Conservation (phyloP, 306 rosid species). For the Pyrus betulifolia region DNA sequence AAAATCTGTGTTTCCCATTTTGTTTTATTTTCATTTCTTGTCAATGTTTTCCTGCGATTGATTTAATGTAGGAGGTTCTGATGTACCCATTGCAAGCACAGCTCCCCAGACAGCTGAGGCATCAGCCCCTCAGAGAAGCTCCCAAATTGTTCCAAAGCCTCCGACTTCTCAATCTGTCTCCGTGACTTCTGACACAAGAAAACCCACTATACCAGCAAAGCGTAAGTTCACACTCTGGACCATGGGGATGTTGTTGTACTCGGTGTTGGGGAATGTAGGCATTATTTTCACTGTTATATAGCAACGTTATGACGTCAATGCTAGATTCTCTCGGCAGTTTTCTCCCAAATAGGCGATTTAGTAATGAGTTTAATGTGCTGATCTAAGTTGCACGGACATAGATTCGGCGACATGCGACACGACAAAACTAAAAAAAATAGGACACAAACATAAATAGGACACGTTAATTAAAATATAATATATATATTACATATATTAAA, state of each 20-base stretch:
- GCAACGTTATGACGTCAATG: background rate
- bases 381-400: too few species aligned
- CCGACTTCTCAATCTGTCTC: constrained; percentile 59
- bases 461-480: too few species aligned
- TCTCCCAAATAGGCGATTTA: too few species aligned
- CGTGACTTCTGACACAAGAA: constrained; percentile 34
- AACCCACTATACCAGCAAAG: constrained; percentile 44
- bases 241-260: background rate
- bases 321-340: too few species aligned
- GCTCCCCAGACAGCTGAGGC: constrained; percentile 51
- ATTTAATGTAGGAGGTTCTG: constrained; percentile 38
- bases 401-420: too few species aligned
- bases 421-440: too few species aligned
- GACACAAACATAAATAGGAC: too few species aligned
- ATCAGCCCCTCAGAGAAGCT: constrained; percentile 44
- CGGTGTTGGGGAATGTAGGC: background rate
- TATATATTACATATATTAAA: too few species aligned
- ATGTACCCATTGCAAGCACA: constrained; percentile 39
- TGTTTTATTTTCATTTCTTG: constrained; percentile 11
- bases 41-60: background rate
- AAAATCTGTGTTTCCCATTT: background rate
- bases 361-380: too few species aligned
- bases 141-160: constrained; percentile 52
- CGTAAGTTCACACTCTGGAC: constrained; percentile 32
- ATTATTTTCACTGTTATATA: background rate